Evolutionary conservation across 129 eudicot species (phyloP).

Genomic region (Chrysanthemum seticuspe): DNA sequence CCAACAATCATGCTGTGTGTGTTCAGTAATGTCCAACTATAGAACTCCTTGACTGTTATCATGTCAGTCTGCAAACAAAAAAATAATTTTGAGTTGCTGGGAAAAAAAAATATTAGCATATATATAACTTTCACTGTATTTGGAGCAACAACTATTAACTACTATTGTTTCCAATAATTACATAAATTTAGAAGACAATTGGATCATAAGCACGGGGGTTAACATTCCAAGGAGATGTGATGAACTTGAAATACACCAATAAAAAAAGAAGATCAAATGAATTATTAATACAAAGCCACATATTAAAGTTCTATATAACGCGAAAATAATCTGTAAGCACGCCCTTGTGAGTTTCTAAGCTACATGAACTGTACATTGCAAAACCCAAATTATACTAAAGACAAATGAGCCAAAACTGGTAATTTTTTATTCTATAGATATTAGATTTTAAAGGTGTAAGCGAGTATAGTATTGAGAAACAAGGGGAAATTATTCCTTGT

Average conservation of each 20-base stretch:
- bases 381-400: too few relatives aligned
- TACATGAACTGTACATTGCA: neutral
- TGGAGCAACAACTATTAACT: neutral
- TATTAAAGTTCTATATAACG: neutral
- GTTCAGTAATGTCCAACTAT: neutral
- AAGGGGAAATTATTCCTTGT: constrained; percentile 88
- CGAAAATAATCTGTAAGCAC: neutral
- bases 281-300: neutral
- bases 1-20: neutral
- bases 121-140: neutral
- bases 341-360: neutral
- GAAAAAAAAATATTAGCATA: neutral
- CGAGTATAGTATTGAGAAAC: constrained; percentile 27
- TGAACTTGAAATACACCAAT: too few relatives aligned
- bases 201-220: too few relatives aligned
- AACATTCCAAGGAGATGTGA: too few relatives aligned
- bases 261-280: too few relatives aligned
- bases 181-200: neutral
- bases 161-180: neutral
- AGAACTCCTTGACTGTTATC: neutral
- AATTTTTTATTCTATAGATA: neutral
- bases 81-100: neutral
- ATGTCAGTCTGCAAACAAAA: neutral
- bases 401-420: too few relatives aligned
- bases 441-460: constrained; percentile 31